These are phyloP conservation scores for Iris pallida DNA, from an alignment of 116 monocot genomes.

Conservation along the genomic window DNA sequence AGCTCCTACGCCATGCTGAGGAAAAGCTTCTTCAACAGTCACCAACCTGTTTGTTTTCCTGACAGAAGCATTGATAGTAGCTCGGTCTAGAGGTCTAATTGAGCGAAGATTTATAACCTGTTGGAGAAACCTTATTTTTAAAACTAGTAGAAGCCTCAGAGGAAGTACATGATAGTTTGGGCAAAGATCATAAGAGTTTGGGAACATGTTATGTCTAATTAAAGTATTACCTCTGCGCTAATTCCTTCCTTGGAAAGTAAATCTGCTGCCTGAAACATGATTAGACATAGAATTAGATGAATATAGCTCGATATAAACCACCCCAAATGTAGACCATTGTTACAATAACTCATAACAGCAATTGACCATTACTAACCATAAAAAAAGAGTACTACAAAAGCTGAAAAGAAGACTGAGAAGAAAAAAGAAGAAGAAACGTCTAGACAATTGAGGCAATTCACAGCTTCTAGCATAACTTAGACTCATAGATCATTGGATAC, in stretches of 20 bases:
- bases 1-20: conserved; percentile 70
- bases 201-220: not conserved
- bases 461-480: too few relatives aligned
- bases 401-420: too few relatives aligned
- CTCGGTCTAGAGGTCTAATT: conserved; percentile 67
- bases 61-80: conserved; percentile 65
- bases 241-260: conserved; percentile 85
- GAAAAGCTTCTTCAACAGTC: conserved; percentile 79
- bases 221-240: conserved; percentile 62
- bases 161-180: not conserved
- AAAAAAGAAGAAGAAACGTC: too few relatives aligned
- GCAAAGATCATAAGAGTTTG: not conserved
- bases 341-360: too few relatives aligned
- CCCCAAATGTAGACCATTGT: too few relatives aligned
- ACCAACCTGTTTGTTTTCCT: conserved; percentile 74
- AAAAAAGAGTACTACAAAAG: too few relatives aligned
- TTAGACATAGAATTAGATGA: not conserved
- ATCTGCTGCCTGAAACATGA: conserved; percentile 71
- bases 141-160: not conserved
- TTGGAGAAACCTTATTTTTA: not conserved
- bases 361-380: too few relatives aligned
- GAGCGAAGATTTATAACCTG: conserved; percentile 83
- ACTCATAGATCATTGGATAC: too few relatives aligned
- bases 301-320: not conserved
- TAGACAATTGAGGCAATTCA: too few relatives aligned